Evolutionary conservation across 352 stramenopile genomes (phyloP).

Genomic region (Phytophthora brassicae): DNA sequence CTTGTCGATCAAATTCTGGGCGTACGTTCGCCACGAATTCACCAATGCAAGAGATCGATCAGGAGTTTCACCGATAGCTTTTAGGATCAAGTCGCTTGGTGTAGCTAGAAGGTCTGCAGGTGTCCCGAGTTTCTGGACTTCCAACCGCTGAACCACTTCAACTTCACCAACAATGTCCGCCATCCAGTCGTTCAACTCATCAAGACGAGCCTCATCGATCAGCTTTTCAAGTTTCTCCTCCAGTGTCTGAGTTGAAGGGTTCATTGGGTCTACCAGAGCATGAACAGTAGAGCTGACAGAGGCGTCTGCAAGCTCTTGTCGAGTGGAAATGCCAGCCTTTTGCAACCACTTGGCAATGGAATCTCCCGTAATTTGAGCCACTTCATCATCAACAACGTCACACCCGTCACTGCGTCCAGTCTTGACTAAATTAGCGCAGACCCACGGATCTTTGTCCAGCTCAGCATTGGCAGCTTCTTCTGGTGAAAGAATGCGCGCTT

Average conservation of each 20-base stretch:
- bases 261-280: constrained; percentile 36
- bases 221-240: constrained; percentile 51
- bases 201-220: constrained; percentile 69
- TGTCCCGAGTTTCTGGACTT: constrained; percentile 81
- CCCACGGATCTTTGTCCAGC: constrained; percentile 54
- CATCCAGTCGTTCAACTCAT: constrained; percentile 85
- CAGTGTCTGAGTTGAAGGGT: constrained; percentile 40
- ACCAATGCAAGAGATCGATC: constrained; percentile 40
- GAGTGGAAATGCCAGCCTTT: constrained; percentile 50
- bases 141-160: constrained; percentile 51
- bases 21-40: constrained; percentile 49
- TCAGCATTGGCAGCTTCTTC: constrained; percentile 38
- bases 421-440: constrained; percentile 44
- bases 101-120: constrained; percentile 74
- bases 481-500: constrained; percentile 68
- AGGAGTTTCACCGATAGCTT: constrained; percentile 28
- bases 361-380: constrained; percentile 57
- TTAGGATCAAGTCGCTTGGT: constrained; percentile 65
- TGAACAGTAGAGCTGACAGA: constrained; percentile 29
- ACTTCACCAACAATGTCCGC: constrained; percentile 57
- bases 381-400: constrained; percentile 70
- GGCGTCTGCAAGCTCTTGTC: constrained; percentile 60
- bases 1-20: constrained; percentile 39
- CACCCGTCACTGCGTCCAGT: constrained; percentile 44
- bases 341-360: constrained; percentile 49